Evolutionary conservation across 2,329 filamentous ascomycete genomes (phyloP).

Genomic region (Dactylella cylindrospora): DNA sequence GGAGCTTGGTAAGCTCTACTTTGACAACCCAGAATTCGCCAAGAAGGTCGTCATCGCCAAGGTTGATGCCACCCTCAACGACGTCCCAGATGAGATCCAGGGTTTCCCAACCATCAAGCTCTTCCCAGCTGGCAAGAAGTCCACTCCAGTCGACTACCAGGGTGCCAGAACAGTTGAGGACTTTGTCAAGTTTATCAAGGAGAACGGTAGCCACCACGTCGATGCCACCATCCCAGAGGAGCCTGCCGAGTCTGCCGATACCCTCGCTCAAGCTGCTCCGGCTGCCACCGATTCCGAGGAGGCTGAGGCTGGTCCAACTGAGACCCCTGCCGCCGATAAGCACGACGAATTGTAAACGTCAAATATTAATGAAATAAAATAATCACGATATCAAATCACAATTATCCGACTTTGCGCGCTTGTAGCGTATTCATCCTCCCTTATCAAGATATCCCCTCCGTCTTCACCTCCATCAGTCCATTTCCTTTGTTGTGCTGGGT

Average conservation of each 20-base stretch:
- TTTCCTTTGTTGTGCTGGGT: slow-evolving; percentile 42
- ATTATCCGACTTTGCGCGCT: no score
- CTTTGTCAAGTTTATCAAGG: slow-evolving; percentile 85
- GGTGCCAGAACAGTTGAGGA: slow-evolving; percentile 89
- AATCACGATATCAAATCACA: slow-evolving; percentile 10
- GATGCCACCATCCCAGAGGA: slow-evolving; percentile 62
- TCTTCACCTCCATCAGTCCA: slow-evolving; percentile 8
- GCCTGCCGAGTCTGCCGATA: slow-evolving; percentile 59
- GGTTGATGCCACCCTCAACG: slow-evolving; percentile 93
- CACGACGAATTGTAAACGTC: slow-evolving; percentile 44
- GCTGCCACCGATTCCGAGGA: slow-evolving; percentile 52
- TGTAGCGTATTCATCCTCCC: no score
- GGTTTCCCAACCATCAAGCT: slow-evolving; percentile 99
- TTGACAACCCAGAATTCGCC: slow-evolving; percentile 69
- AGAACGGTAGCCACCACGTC: slow-evolving; percentile 88
- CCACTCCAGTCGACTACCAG: slow-evolving; percentile 78
- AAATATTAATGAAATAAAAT: slow-evolving; percentile 17
- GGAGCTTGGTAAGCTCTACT: slow-evolving; percentile 75
- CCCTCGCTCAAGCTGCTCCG: slow-evolving; percentile 52
- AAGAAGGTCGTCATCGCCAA: slow-evolving; percentile 87
- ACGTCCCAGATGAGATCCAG: slow-evolving; percentile 93
- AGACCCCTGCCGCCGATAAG: slow-evolving; percentile 12
- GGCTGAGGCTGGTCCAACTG: slow-evolving; percentile 53
- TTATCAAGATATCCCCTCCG: slow-evolving; percentile 29
- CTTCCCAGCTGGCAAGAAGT: slow-evolving; percentile 87